Evolutionary conservation across 2,329 filamentous ascomycete genomes (phyloP), one percentile per base, ranked within the genome.

Genomic region (Dendrostoma leiphaemia): DNA sequence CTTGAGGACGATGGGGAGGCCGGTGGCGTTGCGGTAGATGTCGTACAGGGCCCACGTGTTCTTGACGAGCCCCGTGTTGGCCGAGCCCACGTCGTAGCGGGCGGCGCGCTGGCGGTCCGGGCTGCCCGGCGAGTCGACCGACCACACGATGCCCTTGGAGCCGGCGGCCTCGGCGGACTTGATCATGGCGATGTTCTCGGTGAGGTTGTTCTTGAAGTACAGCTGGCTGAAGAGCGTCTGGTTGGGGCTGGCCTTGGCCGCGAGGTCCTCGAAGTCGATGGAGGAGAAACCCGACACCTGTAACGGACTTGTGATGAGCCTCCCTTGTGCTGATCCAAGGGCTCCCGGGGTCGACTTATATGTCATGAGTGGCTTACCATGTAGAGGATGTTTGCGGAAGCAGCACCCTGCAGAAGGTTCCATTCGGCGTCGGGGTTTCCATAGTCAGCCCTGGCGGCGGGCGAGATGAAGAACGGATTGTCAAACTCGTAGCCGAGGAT

Each of bases 381-480:
- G 65, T 82, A 82, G 3, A 80, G 70, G 49, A 82, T 78, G 50
- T 75, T 67, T 6, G 71, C 73, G n/a, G 69, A 64, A 8, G 67
- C 75, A 9, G 80, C 78, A 37, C 71, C 77, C 67, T 75, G 71
- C 51, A 79, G 72, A 23, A 83, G 65, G 61, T 78, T 78, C 7
- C 72, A 60, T 66, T 83, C 79, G 21, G 69, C 79, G 9, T 74
- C 70, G 0, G 68, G 63, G 58, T 81, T 70, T 7, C 64, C 78
- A 49, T 75, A 73, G 26, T 65, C 73, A 17, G 67, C 78, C 6
- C 70, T 69, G 24, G 78, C 76, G 9, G 73, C 75, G 4, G 79
- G 78, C 54, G 71, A 71, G 62, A 82, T 81, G 68, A 77, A 82
- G 68, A 82, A 76, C n/a, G 79, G 79, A 0, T 74, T 72, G 1